Conservation (phyloP, 2,329 filamentous ascomycete species). For the Penicillium sp. region DNA sequence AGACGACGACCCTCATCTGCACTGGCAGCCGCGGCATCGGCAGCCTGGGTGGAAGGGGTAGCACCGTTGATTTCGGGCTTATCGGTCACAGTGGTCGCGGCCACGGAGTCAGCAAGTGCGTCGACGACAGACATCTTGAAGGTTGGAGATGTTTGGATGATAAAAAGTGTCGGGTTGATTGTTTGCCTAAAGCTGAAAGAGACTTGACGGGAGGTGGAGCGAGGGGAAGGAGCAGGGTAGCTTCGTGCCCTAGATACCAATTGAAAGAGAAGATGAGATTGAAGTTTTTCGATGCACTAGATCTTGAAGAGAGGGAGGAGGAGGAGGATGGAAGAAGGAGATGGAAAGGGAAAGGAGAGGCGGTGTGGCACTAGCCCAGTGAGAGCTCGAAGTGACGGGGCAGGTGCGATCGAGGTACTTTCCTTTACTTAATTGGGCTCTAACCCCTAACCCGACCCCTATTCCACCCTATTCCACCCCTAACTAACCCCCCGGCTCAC, state of each 20-base stretch:
- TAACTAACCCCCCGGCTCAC: no score
- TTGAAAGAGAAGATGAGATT: constrained; percentile 27
- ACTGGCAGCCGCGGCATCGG: constrained; percentile 92
- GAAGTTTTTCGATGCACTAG: constrained; percentile 20
- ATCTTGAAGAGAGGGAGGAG: constrained; percentile 26
- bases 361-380: constrained; percentile 23
- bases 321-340: constrained; percentile 21
- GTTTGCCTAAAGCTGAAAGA: constrained; percentile 26
- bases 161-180: constrained; percentile 34
- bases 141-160: constrained; percentile 40
- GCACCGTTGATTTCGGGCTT: constrained; percentile 50
- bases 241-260: constrained; percentile 78
- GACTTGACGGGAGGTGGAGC: constrained; percentile 60
- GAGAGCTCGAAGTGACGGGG: background rate
- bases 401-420: constrained; percentile 2
- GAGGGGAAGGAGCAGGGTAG: constrained; percentile 64
- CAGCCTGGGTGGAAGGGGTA: constrained; percentile 66
- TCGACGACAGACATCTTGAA: constrained; percentile 78
- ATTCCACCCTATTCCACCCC: background rate
- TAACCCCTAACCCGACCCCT: background rate
- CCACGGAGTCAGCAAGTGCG: constrained; percentile 66
- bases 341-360: constrained; percentile 25
- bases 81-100: constrained; percentile 64
- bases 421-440: background rate
- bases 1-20: constrained; percentile 98